Conservation (phyloP, 768 basidiomycete species). For the Lentinus tigrinus region DNA sequence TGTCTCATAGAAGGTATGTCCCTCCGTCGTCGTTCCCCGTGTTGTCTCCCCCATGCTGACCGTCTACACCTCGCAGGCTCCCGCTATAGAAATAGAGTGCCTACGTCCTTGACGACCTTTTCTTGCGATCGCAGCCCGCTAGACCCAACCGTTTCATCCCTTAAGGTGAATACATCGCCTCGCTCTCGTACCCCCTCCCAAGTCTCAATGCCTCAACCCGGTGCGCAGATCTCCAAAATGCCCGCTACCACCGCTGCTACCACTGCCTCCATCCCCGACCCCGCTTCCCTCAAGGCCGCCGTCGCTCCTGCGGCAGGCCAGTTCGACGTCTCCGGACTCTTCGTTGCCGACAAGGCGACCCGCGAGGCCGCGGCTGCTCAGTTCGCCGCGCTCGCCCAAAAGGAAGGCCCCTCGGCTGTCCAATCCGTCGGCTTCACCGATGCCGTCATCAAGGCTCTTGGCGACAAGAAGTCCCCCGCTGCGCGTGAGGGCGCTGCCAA, state of each 20-base stretch:
- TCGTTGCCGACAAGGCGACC: conserved; percentile 80
- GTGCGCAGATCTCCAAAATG: conserved; percentile 62
- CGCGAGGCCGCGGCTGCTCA: conserved; percentile 70
- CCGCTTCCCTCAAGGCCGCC: conserved; percentile 71
- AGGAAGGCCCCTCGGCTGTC: conserved; percentile 80
- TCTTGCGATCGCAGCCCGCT: conserved; percentile 35
- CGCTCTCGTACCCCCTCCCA: neutral
- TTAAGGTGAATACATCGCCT: conserved; percentile 22
- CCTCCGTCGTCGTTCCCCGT: conserved; percentile 1
- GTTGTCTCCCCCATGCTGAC: conserved; percentile 12
- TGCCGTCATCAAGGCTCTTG: conserved; percentile 79
- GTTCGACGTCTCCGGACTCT: conserved; percentile 74
- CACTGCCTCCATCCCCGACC: conserved; percentile 55
- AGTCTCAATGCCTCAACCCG: conserved; percentile 15
- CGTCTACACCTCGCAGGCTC: conserved; percentile 30
- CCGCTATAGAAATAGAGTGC: conserved; percentile 56
- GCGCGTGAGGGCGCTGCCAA: conserved; percentile 86
- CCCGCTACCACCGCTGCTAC: conserved; percentile 73
- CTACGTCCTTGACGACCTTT: conserved; percentile 53
- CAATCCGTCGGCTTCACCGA: conserved; percentile 66
- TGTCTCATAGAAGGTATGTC: conserved; percentile 35
- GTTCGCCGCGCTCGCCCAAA: conserved; percentile 75
- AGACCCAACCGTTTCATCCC: conserved; percentile 30
- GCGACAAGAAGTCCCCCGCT: conserved; percentile 93
- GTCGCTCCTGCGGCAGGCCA: conserved; percentile 54